Evolutionary conservation across 2,329 filamentous ascomycete genomes (phyloP).

Genomic region (Alternaria tenuissima): DNA sequence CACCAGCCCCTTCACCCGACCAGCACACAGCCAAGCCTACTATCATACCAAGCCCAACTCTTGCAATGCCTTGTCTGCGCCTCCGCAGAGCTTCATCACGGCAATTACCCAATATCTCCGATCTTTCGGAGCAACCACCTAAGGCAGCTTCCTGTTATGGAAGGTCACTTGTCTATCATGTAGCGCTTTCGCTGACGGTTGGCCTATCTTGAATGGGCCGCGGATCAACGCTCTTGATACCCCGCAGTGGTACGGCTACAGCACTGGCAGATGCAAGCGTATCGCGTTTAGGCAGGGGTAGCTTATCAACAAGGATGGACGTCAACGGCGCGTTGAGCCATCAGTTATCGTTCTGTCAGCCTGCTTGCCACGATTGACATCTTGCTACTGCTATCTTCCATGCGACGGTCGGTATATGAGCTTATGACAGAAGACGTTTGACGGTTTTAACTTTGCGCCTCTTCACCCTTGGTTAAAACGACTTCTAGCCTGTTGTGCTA

Average conservation of each 20-base stretch:
- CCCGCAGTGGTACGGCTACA: constrained; percentile 24
- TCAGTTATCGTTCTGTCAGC: constrained; percentile 12
- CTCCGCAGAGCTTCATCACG: neutral
- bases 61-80: constrained; percentile 1
- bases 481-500: neutral
- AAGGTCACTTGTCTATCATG: constrained; percentile 22
- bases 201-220: constrained; percentile 22
- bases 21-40: neutral
- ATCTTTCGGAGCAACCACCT: neutral
- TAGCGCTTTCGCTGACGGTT: constrained; percentile 4
- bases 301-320: constrained; percentile 25
- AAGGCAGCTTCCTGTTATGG: constrained; percentile 35
- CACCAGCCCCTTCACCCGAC: neutral
- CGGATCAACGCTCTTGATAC: constrained; percentile 18
- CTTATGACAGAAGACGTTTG: neutral
- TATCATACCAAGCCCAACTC: constrained; percentile 7
- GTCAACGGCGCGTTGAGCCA: constrained; percentile 19
- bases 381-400: neutral
- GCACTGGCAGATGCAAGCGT: constrained; percentile 15
- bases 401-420: neutral
- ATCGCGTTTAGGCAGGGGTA: constrained; percentile 13
- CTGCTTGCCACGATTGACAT: neutral
- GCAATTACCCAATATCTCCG: constrained; percentile 3
- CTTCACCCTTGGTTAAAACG: neutral
- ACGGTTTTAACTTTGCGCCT: neutral